Evolutionary conservation across 441 rosid genomes (phyloP), one percentile per base, ranked within the genome.

Genomic region (Adansonia grandidieri): DNA sequence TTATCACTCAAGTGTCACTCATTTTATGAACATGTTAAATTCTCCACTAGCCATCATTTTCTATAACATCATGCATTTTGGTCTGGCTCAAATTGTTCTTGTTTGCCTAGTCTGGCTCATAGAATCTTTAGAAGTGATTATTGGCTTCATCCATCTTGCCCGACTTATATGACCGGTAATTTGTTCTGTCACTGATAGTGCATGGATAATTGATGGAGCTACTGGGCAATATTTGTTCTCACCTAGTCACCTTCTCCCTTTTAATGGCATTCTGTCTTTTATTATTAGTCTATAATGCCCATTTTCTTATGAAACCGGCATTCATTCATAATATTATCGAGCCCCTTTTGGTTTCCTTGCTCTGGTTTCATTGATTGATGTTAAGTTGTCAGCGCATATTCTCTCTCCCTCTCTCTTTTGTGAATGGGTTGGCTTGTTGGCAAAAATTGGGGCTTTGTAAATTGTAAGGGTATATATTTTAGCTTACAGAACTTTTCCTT

Each of bases 21-120:
- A 3, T 68, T 44, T 20, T 10, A 20, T 68, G n/a, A 14, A 50
- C 74, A 6, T 48, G 42, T 61, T 24, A 61, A 4, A 4, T 61
- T 61, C n/a, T 61, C 28, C 28, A 24, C 32, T 9, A 7, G 42
- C 45, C 44, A 63, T 32, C 4, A 32, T 63, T 28, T 28, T 50
- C 50, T 50, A 13, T 24, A 22, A 15, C 74, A 50, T 50, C 6
- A 8, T 42, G 5, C 71, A 42, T 44, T 70, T 68, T 48, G 24
- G 44, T 50, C 2, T 70, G 60, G 20, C 58, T 70, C 60, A 50
- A 24, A 50, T 24, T 70, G 45, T 48, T 50, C 58, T 70, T 50
- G 44, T 70, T 22, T 24, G 19, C 15, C 3, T 10, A 63, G 45
- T 44, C 71, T 67, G 53, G 37, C 60, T 17, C 17, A 9, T 32